Evolutionary conservation across 805 yeast species (phyloP).

Genomic region (Wickerhamiella occidentalis): DNA sequence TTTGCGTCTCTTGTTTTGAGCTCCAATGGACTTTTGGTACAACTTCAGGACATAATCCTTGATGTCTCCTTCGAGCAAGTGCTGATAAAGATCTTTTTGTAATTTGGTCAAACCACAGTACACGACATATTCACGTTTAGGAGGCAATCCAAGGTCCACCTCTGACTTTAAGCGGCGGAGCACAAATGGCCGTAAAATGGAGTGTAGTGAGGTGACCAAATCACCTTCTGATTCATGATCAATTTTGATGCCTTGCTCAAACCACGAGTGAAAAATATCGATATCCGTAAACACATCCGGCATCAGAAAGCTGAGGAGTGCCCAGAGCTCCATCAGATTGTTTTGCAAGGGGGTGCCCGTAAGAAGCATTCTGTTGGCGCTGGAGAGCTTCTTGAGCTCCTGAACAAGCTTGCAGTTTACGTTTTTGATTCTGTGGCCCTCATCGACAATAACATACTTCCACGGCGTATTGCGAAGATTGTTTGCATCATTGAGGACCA

Average conservation of each 20-base stretch:
- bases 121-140: conserved; percentile 78
- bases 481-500: conserved; percentile 55
- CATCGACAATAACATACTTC: conserved; percentile 86
- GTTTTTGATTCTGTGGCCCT: conserved; percentile 88
- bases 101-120: conserved; percentile 52
- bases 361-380: conserved; percentile 57
- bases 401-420: conserved; percentile 63
- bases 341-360: conserved; percentile 98
- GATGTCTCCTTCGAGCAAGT: conserved; percentile 33
- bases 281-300: conserved; percentile 91
- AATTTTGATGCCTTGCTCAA: conserved; percentile 50
- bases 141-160: conserved; percentile 61
- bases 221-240: conserved; percentile 46
- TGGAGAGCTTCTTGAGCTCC: conserved; percentile 49
- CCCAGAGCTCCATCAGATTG: conserved; percentile 83
- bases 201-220: conserved; percentile 65
- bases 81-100: conserved; percentile 53
- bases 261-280: conserved; percentile 86
- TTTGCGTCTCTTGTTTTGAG: conserved; percentile 8
- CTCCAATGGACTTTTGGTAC: conserved; percentile 21
- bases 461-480: conserved; percentile 45
- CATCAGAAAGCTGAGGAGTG: conserved; percentile 73
- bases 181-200: conserved; percentile 78
- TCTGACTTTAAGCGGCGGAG: conserved; percentile 68
- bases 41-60: conserved; percentile 22